A percentile compares a stretch with the other conserved stretches of the same genome.
These are phyloP conservation scores for Dendrobium catenatum DNA, from an alignment of 106 monocot genomes.

Conservation along the genomic window DNA sequence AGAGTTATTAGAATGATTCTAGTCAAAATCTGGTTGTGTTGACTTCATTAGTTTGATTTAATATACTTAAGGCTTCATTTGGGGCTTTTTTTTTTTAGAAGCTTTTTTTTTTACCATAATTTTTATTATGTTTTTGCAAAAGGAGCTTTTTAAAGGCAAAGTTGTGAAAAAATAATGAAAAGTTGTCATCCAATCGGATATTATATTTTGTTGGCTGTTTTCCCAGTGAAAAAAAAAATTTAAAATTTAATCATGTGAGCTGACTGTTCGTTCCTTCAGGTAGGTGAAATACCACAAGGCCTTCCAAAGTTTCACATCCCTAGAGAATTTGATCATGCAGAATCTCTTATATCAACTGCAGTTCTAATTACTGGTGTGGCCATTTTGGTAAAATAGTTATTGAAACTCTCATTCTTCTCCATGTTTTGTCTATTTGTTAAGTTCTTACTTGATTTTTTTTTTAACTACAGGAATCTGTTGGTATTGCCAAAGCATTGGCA, in stretches of 20 bases:
- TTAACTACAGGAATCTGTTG: constrained; percentile 77
- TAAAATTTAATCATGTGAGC: background rate
- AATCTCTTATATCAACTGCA: constrained; percentile 80
- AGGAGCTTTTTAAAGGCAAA: too few species aligned
- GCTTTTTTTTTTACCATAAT: too few species aligned
- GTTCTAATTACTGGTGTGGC: constrained; percentile 94
- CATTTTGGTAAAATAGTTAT: constrained; percentile 59
- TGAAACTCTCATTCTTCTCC: background rate
- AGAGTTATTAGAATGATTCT: background rate
- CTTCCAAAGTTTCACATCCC: constrained; percentile 85
- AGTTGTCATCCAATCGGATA: too few species aligned
- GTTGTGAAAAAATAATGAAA: too few species aligned
- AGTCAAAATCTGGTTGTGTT: background rate
- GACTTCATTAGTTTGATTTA: background rate
- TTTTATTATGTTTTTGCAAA: too few species aligned
- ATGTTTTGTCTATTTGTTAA: background rate
- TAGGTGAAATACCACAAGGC: constrained; percentile 95
- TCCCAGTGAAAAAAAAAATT: background rate
- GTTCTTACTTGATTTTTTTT: constrained; percentile 2
- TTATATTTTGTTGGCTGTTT: too few species aligned
- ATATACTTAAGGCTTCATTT: background rate
- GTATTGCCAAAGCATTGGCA: constrained; percentile 98
- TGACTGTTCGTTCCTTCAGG: constrained; percentile 30
- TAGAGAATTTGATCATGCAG: constrained; percentile 68
- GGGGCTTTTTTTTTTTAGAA: too few species aligned